Percentiles rank a stretch among this genome's conserved stretches.
These are phyloP conservation scores for Cicer cuneatum DNA, from an alignment of 306 rosid species.

Conservation along the genomic window DNA sequence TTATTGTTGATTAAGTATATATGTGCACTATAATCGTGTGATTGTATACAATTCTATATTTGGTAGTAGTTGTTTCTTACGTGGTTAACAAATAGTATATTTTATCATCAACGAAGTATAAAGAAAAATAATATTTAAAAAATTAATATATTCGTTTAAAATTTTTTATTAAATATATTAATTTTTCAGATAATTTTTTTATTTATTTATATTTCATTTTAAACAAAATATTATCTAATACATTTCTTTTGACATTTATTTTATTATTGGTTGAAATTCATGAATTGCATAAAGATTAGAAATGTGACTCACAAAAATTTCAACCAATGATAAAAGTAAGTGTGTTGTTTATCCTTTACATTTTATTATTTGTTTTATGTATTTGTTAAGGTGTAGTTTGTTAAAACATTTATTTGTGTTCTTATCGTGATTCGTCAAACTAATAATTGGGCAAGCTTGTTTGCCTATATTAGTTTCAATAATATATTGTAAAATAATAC, in stretches of 20 bases:
- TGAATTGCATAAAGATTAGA: not conserved
- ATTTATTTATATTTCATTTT: no score
- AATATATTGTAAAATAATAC: not conserved
- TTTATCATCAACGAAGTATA: no score
- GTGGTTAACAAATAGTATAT: not conserved
- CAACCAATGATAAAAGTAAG: not conserved
- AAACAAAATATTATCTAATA: not conserved
- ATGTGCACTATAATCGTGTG: not conserved
- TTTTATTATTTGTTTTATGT: not conserved
- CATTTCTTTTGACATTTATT: not conserved
- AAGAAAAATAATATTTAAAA: no score
- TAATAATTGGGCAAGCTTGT: conserved; percentile 42
- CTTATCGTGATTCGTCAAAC: not conserved
- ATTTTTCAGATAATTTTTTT: no score
- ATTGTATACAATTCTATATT: not conserved
- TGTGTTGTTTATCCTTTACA: not conserved
- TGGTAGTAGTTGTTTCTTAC: not conserved
- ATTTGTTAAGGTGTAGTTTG: not conserved
- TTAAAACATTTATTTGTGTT: not conserved
- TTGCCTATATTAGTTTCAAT: conserved; percentile 40
- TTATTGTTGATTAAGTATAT: not conserved
- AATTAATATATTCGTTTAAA: no score
- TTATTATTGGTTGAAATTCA: not conserved
- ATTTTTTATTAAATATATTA: no score
- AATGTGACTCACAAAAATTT: not conserved